Evolutionary conservation across 352 stramenopile species (phyloP).

Genomic region (Hyaloperonospora brassicae): DNA sequence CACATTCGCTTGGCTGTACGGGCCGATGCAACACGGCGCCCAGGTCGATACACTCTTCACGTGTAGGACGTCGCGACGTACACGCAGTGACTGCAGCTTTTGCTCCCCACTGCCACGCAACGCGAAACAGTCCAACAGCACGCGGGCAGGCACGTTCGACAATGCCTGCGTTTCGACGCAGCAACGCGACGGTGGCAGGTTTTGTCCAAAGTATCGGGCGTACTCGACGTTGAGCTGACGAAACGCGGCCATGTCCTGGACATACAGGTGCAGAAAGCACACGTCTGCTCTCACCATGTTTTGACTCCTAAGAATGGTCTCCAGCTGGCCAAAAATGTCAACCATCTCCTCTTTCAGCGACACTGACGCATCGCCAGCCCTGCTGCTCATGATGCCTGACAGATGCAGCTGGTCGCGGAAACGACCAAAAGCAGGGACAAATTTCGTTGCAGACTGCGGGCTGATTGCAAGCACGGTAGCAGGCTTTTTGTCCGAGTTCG

Average conservation of each 20-base stretch:
- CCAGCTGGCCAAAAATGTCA: constrained; percentile 42
- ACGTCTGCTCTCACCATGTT: constrained; percentile 82
- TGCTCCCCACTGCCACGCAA: constrained; percentile 59
- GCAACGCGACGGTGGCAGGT: constrained; percentile 74
- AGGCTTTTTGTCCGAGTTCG: constrained; percentile 7
- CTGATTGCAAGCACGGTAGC: constrained; percentile 21
- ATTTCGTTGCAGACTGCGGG: constrained; percentile 7
- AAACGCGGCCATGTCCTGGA: constrained; percentile 93
- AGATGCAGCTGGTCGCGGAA: constrained; percentile 70
- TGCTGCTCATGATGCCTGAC: constrained; percentile 48
- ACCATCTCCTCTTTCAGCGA: constrained; percentile 57
- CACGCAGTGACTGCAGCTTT: constrained; percentile 50
- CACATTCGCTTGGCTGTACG: constrained; percentile 97
- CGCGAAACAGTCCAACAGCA: constrained; percentile 89
- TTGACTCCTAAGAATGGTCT: constrained; percentile 31
- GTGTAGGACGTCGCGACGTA: constrained; percentile 87
- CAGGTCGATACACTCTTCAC: constrained; percentile 95
- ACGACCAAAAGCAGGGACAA: constrained; percentile 22
- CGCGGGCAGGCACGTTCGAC: constrained; percentile 29
- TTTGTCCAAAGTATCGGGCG: constrained; percentile 82
- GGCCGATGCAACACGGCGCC: constrained; percentile 97
- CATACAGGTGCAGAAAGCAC: constrained; percentile 95
- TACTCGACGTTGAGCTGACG: constrained; percentile 91
- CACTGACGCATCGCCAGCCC: constrained; percentile 19
- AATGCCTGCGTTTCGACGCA: constrained; percentile 83